Evolutionary conservation across 2,329 filamentous ascomycete species (phyloP), one percentile per base, ranked within the genome.

Genomic region (Emericellopsis cladophorae): DNA sequence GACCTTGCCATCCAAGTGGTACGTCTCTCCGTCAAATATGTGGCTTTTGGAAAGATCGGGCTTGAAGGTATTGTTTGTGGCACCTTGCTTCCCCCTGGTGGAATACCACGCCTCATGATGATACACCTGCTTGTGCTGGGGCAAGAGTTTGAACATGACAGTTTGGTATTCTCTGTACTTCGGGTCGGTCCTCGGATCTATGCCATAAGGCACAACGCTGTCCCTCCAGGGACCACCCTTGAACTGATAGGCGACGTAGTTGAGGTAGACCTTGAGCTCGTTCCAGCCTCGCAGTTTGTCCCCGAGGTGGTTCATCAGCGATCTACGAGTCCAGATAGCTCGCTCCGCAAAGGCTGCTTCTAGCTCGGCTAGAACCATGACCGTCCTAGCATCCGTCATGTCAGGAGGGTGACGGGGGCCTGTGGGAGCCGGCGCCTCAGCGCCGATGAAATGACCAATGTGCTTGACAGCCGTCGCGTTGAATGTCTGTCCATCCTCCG

Each of bases 161-260:
- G 87, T 93, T 60, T 98, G 92, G 58, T 94, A 96, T 41, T 78
- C 67, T 29, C 88, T 81, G 54, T 83, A 89, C 42, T 79, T 73
- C 0, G 84, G 79, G 46, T 89, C 81, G 12, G 64, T 73, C 31
- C 92, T 77, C 4, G 92, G 92, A 55, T 98, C 92, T 16, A 94
- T 61, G 9, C 90, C 90, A 57, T 89, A 92, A 37, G 74, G 79
- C 47, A 95, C 77, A 41, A 95, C 78, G 4, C 84, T 81, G 57
- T 96, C 89, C 47, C 87, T 76, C 83, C 87, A 98, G 0, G 92
- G 89, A 0, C 92, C 92, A 18, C 84, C 87, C 44, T 84, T 82
- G 68, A 96, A 95, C 60, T 89, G 86, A 62, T 95, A 98, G 8
- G 84, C 88, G 5, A 86, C 79, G 51, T 92, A 90, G 46, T 87